A percentile compares a stretch with the other conserved stretches of the same genome.
phyloP scores from a whole-genome alignment of 2,329 filamentous ascomycete genomes.

The Colletotrichum tabaci region DNA sequence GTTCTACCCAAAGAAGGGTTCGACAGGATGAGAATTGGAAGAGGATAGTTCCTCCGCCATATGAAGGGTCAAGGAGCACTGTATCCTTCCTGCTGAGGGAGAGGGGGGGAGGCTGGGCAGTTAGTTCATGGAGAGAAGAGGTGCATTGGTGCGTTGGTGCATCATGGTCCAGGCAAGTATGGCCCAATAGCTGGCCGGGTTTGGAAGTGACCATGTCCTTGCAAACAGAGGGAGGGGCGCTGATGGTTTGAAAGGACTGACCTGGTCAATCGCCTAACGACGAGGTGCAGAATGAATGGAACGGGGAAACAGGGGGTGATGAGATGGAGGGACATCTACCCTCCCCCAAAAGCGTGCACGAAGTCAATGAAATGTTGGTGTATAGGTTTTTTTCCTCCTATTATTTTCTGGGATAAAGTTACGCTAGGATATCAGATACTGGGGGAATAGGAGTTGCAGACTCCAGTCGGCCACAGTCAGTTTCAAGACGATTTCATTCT shows the following conservation, averaged over 20 bases:
- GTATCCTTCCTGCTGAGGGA: background rate
- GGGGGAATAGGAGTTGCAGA: background rate
- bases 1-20: background rate
- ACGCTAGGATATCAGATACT: background rate
- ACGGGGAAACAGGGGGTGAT: background rate
- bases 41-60: background rate
- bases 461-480: background rate
- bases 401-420: background rate
- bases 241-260: background rate
- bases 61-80: background rate
- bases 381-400: background rate
- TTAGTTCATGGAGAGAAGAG: background rate
- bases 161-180: background rate
- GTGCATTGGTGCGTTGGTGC: too few species aligned
- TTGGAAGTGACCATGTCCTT: background rate
- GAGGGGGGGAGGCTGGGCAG: background rate
- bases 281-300: background rate
- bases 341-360: background rate
- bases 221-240: background rate
- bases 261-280: background rate
- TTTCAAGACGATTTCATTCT: too few species aligned
- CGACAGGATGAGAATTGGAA: background rate
- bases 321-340: background rate
- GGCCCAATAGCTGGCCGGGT: background rate
- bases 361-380: slow-evolving; percentile 17